These are phyloP conservation scores for Fraxinus floribunda DNA, from an alignment of 305 asterid genomes.

Conservation along the genomic window DNA sequence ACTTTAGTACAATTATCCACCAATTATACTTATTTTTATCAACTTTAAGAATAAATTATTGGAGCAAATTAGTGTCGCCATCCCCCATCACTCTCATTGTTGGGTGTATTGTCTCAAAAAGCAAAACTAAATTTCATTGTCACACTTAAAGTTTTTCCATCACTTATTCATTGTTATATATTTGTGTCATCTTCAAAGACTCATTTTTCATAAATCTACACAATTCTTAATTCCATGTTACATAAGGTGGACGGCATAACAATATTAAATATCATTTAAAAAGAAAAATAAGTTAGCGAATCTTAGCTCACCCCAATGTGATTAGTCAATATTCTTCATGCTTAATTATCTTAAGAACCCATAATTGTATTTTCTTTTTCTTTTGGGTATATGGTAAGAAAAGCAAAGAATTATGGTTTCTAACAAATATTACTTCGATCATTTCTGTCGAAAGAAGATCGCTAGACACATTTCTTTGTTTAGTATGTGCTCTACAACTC, in stretches of 20 bases:
- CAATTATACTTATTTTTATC: neutral
- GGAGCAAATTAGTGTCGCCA: slow-evolving; percentile 27
- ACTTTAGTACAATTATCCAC: slow-evolving; percentile 1
- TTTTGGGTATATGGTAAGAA: neutral
- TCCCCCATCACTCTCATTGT: slow-evolving; percentile 41
- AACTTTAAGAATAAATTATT: neutral
- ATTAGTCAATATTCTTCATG: neutral
- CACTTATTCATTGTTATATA: neutral
- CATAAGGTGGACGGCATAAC: neutral
- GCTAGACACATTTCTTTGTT: neutral
- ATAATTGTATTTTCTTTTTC: neutral
- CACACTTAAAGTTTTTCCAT: slow-evolving; percentile 30
- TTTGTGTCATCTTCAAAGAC: slow-evolving; percentile 36
- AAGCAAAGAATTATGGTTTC: neutral
- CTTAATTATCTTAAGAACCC: neutral
- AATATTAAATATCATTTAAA: neutral
- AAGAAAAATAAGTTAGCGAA: neutral
- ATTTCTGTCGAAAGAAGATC: neutral
- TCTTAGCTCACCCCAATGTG: neutral
- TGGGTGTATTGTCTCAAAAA: slow-evolving; percentile 49
- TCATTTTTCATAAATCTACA: slow-evolving; percentile 30
- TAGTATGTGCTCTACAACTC: neutral
- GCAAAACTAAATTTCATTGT: slow-evolving; percentile 38
- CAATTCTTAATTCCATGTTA: neutral
- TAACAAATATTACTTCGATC: no score